Percentiles rank a stretch among this genome's conserved stretches.
These are phyloP conservation scores for Hypoxylon sp. DNA, from an alignment of 2,329 filamentous ascomycete genomes.

Conservation along the genomic window DNA sequence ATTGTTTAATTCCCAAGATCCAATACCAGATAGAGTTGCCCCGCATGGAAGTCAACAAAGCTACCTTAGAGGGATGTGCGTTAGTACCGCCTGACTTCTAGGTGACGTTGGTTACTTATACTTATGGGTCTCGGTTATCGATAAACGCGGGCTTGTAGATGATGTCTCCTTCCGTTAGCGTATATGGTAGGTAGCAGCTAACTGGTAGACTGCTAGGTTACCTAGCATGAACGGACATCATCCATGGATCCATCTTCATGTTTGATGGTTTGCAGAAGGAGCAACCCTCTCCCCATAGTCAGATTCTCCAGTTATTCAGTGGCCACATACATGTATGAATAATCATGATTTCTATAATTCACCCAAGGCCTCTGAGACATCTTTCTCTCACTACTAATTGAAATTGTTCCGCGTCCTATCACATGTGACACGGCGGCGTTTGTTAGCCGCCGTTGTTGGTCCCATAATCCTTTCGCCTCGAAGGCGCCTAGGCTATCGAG, in stretches of 20 bases:
- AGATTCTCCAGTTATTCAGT: background rate
- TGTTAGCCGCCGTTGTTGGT: background rate
- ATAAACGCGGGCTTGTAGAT: slow-evolving; percentile 27
- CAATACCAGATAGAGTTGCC: slow-evolving; percentile 35
- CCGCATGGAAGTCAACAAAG: slow-evolving; percentile 40
- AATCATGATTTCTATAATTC: background rate
- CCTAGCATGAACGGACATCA: background rate
- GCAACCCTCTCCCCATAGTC: slow-evolving; percentile 3
- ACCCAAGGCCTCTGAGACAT: background rate
- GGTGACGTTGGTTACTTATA: slow-evolving; percentile 38
- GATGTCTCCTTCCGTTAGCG: slow-evolving; percentile 19
- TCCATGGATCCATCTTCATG: slow-evolving; percentile 1
- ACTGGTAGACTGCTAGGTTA: slow-evolving; percentile 3
- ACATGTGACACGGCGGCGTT: slow-evolving; percentile 11
- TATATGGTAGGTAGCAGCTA: slow-evolving; percentile 9
- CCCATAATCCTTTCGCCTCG: background rate
- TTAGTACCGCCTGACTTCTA: slow-evolving; percentile 30
- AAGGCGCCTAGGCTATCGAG: slow-evolving; percentile 1
- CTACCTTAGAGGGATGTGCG: slow-evolving; percentile 29
- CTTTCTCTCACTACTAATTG: background rate
- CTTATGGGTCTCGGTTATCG: slow-evolving; percentile 25
- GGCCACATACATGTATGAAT: background rate
- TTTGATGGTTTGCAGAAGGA: slow-evolving; percentile 18
- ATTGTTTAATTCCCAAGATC: slow-evolving; percentile 12
- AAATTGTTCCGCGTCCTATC: background rate